Evolutionary conservation across 768 basidiomycete genomes (phyloP).

Genomic region (Trametes meyenii): DNA sequence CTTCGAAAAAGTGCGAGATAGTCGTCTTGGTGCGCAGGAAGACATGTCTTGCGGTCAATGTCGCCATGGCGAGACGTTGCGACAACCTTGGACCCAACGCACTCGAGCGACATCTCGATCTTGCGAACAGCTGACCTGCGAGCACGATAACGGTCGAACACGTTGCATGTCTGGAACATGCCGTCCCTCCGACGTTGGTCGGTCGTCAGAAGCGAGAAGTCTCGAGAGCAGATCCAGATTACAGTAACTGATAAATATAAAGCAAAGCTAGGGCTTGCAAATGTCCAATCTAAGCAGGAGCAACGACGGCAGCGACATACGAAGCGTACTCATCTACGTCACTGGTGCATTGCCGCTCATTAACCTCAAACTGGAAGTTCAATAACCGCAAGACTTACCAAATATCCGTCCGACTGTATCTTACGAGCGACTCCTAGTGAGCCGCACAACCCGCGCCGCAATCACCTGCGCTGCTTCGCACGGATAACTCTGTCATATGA

Average conservation of each 20-base stretch:
- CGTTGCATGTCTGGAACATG: not conserved
- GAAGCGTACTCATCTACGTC: conserved; percentile 5
- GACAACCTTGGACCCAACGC: not conserved
- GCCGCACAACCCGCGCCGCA: not conserved
- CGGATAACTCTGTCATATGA: conserved; percentile 67
- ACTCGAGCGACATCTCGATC: not conserved
- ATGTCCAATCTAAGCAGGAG: conserved; percentile 3
- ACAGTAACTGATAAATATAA: conserved; percentile 21
- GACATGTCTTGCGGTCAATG: conserved; percentile 7
- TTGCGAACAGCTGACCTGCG: not conserved
- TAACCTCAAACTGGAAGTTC: conserved; percentile 1
- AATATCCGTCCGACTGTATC: not conserved
- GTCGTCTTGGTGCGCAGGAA: not conserved
- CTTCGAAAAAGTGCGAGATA: not conserved
- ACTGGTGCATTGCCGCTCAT: not conserved
- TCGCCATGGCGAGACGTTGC: conserved; percentile 15
- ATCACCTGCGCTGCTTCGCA: conserved; percentile 48
- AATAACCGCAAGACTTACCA: conserved; percentile 1
- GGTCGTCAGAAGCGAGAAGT: not conserved
- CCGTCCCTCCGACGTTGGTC: not conserved
- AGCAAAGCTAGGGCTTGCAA: conserved; percentile 7
- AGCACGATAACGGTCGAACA: conserved; percentile 3
- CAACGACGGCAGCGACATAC: not conserved
- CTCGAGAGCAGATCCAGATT: conserved; percentile 17
- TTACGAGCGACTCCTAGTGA: conserved; percentile 1